Percentiles rank a stretch among this genome's conserved stretches.
phyloP scores from a whole-genome alignment of 163 green algal species.

The Scenedesmus sp. region DNA sequence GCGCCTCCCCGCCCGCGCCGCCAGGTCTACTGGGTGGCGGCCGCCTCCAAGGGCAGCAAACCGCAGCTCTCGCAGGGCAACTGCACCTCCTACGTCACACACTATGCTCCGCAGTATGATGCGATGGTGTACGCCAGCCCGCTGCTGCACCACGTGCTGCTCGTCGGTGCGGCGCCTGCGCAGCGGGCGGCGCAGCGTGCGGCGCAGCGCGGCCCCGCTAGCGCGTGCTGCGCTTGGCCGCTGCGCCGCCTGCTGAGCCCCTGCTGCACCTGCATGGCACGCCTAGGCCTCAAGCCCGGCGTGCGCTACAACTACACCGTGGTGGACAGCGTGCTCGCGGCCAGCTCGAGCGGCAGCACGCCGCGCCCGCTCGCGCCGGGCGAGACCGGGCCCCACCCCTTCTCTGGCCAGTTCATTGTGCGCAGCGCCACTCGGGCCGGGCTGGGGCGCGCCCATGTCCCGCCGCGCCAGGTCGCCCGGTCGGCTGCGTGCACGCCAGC shows the following conservation, averaged over 20 bases:
- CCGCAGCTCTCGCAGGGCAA: not conserved
- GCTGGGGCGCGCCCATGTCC: no score
- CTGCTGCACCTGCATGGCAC: no score
- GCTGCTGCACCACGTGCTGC: not conserved
- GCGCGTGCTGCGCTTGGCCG: not conserved
- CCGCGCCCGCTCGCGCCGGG: not conserved
- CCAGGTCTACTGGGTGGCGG: no score
- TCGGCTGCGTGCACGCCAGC: not conserved
- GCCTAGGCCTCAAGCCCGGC: not conserved
- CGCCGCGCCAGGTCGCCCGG: not conserved
- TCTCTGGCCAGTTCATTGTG: not conserved
- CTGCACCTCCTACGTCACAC: not conserved
- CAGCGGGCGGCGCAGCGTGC: not conserved
- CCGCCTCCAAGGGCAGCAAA: no score
- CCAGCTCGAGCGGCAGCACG: not conserved
- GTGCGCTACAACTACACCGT: not conserved
- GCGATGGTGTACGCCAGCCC: not conserved
- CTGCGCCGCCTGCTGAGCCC: not conserved
- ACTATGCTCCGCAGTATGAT: not conserved
- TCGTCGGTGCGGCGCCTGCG: not conserved
- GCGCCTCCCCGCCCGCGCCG: no score
- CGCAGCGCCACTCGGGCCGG: not conserved
- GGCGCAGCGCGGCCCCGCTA: no score
- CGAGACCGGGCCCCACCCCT: not conserved
- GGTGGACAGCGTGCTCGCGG: not conserved